A percentile compares a stretch with the other conserved stretches of the same genome.
Conservation (phyloP, 2,329 filamentous ascomycete genomes). For the Penicillium fuscoglaucum region DNA sequence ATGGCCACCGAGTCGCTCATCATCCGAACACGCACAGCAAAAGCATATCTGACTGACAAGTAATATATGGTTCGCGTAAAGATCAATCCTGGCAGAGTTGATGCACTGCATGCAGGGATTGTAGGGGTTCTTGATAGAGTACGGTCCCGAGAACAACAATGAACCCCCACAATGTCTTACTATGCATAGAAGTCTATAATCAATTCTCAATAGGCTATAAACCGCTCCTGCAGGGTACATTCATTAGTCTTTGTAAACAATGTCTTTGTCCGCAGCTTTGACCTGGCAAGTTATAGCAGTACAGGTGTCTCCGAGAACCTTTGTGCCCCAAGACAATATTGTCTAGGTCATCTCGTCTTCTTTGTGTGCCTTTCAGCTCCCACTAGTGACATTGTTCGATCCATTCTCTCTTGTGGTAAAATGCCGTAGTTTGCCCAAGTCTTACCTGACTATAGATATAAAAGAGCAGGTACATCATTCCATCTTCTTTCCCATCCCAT, state of each 20-base stretch:
- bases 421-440: too few species aligned
- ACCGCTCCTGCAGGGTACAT: not conserved
- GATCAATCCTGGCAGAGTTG: not conserved
- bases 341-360: not conserved
- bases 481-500: too few species aligned
- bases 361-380: not conserved
- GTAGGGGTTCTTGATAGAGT: not conserved
- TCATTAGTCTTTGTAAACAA: not conserved
- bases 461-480: not conserved
- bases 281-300: not conserved
- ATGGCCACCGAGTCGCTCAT: slow-evolving; percentile 30
- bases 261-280: not conserved
- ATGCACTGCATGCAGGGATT: not conserved
- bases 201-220: not conserved
- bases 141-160: not conserved
- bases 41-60: not conserved
- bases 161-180: not conserved
- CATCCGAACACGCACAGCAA: slow-evolving; percentile 20
- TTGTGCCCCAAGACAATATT: not conserved
- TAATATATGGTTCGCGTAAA: too few species aligned
- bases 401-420: too few species aligned
- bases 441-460: not conserved
- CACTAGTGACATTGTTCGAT: not conserved
- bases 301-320: not conserved
- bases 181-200: not conserved